Evolutionary conservation across 768 basidiomycete species (phyloP).

Genomic region (Lactifluus echinatus): DNA sequence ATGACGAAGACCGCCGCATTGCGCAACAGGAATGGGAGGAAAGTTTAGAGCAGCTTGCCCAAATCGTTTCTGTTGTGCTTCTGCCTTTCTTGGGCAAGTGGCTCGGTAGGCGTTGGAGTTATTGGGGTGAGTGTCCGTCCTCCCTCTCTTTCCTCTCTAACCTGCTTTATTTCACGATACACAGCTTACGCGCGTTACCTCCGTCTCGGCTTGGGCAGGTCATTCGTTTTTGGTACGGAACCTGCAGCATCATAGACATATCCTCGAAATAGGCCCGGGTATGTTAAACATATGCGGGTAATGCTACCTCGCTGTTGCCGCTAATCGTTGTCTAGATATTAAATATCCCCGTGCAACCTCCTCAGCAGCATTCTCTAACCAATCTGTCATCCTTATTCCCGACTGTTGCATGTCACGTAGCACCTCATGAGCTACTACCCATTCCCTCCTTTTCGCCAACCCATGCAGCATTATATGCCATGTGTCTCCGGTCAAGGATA

Average conservation of each 20-base stretch:
- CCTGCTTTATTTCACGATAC: neutral
- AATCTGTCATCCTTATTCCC: conserved; percentile 40
- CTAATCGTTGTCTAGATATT: conserved; percentile 4
- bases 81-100: conserved; percentile 85
- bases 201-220: conserved; percentile 49
- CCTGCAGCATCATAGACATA: conserved; percentile 7
- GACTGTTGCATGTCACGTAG: conserved; percentile 53
- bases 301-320: neutral
- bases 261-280: neutral
- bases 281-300: neutral
- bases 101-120: conserved; percentile 77
- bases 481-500: conserved; percentile 50
- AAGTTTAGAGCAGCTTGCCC: conserved; percentile 73
- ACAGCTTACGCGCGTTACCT: conserved; percentile 67
- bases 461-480: conserved; percentile 73
- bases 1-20: conserved; percentile 64
- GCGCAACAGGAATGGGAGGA: conserved; percentile 94
- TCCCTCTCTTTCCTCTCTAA: neutral
- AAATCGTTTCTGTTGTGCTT: conserved; percentile 70
- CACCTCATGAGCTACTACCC: conserved; percentile 51
- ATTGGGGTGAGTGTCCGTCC: conserved; percentile 59
- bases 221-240: conserved; percentile 50
- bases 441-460: conserved; percentile 47
- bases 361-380: conserved; percentile 27
- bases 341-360: conserved; percentile 16